Percentiles rank a stretch among this genome's conserved stretches.
Conservation (phyloP, 2,329 filamentous ascomycete genomes). For the Fusarium xyrophilum region DNA sequence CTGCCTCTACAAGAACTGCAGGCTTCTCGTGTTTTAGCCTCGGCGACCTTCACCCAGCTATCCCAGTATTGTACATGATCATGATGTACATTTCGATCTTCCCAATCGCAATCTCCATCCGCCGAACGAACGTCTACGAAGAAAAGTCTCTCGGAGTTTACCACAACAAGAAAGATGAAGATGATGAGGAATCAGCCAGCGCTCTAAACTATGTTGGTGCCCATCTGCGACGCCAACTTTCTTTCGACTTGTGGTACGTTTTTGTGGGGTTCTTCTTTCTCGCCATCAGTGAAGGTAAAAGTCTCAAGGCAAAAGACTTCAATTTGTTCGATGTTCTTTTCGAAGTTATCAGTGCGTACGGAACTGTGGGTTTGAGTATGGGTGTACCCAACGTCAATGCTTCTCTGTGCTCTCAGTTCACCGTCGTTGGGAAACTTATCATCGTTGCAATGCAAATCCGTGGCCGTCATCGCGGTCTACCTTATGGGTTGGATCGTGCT, state of each 20-base stretch:
- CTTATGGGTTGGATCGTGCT: conserved; percentile 70
- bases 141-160: conserved; percentile 85
- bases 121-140: conserved; percentile 94
- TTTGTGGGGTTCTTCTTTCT: conserved; percentile 94
- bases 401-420: conserved; percentile 84
- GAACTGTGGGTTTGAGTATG: conserved; percentile 89
- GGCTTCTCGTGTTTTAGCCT: conserved; percentile 86
- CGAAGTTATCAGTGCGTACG: conserved; percentile 89
- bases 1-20: conserved; percentile 86
- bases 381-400: conserved; percentile 79
- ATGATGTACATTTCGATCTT: conserved; percentile 99
- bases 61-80: conserved; percentile 92
- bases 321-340: conserved; percentile 77
- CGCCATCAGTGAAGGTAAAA: conserved; percentile 80
- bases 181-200: conserved; percentile 55
- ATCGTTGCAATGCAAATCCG: conserved; percentile 74
- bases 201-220: conserved; percentile 85
- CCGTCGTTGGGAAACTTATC: conserved; percentile 72
- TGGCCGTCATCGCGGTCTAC: conserved; percentile 71
- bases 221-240: conserved; percentile 90
- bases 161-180: conserved; percentile 54
- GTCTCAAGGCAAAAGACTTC: conserved; percentile 69
- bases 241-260: conserved; percentile 97
- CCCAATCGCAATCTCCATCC: conserved; percentile 93
- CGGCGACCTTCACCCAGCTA: conserved; percentile 80